phyloP scores from a whole-genome alignment of 148 eudicot genomes.

The Chenopodium suecicum region DNA sequence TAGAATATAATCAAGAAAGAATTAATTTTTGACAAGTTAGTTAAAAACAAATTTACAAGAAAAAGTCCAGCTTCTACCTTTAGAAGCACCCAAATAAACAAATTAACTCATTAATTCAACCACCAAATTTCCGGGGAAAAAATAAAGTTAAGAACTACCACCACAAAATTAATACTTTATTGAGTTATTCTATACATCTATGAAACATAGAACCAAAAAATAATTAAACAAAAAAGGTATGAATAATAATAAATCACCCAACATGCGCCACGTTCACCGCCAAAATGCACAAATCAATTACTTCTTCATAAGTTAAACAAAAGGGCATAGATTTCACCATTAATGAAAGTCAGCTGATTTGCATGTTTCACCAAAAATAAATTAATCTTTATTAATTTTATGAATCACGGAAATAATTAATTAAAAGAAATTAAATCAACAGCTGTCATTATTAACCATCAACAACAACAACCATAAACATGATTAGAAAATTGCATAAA shows the following conservation, averaged over 20 bases:
- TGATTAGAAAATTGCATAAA: background rate
- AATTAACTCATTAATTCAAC: constrained; percentile 22
- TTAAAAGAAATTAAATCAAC: background rate
- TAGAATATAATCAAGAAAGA: background rate
- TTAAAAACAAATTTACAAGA: background rate
- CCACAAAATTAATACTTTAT: constrained; percentile 6
- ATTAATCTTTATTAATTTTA: background rate
- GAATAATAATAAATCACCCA: constrained; percentile 3
- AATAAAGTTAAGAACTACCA: constrained; percentile 3
- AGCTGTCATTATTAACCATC: constrained; percentile 17
- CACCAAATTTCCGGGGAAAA: constrained; percentile 11
- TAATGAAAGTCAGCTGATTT: constrained; percentile 19
- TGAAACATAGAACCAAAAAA: background rate
- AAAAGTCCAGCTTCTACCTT: constrained; percentile 25
- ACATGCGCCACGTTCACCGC: constrained; percentile 28
- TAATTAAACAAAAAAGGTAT: background rate
- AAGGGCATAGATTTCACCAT: background rate
- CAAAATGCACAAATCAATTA: background rate
- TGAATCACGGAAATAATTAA: background rate
- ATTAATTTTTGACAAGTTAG: background rate
- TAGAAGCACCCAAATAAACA: background rate
- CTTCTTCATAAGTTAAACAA: background rate
- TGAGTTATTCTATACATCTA: background rate
- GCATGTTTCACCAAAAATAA: constrained; percentile 24
- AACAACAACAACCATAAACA: constrained; percentile 11